Evolutionary conservation across 352 stramenopile genomes (phyloP).

Genomic region (Peronospora destructor): DNA sequence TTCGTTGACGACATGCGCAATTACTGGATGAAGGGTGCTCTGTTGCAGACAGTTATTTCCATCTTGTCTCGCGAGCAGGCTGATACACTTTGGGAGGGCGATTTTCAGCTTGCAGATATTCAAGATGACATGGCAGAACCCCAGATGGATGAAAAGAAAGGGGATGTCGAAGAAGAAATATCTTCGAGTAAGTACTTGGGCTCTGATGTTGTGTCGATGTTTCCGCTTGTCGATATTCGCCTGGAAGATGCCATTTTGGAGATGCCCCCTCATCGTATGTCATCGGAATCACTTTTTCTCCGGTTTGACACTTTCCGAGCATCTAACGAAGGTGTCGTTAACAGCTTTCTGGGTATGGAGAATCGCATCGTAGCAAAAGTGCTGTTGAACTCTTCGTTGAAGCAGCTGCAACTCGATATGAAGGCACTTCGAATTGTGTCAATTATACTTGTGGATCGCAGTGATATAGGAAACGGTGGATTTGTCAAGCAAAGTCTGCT

Average conservation of each 20-base stretch:
- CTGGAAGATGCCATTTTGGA: conserved; percentile 63
- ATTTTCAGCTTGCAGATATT: conserved; percentile 53
- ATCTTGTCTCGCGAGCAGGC: conserved; percentile 57
- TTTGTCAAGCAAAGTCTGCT: conserved; percentile 66
- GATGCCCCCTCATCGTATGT: conserved; percentile 76
- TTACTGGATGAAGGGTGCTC: conserved; percentile 62
- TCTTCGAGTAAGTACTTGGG: conserved; percentile 30
- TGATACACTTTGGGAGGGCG: conserved; percentile 64
- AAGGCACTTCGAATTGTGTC: conserved; percentile 67
- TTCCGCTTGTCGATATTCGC: conserved; percentile 65
- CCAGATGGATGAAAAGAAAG: conserved; percentile 10
- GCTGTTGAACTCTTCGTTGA: conserved; percentile 76
- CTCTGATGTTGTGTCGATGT: conserved; percentile 75
- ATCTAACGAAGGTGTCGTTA: conserved; percentile 58
- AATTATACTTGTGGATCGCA: conserved; percentile 56
- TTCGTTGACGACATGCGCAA: conserved; percentile 74
- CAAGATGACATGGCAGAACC: conserved; percentile 13
- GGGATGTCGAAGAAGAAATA: conserved; percentile 5
- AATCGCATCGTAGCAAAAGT: conserved; percentile 80
- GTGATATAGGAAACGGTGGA: conserved; percentile 27
- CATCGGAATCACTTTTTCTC: conserved; percentile 62
- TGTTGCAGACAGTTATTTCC: conserved; percentile 52
- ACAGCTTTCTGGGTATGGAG: conserved; percentile 55
- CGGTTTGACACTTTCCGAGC: conserved; percentile 58
- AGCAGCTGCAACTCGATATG: conserved; percentile 59